Evolutionary conservation across 768 basidiomycete species (phyloP).

Genomic region (Hericium erinaceus): DNA sequence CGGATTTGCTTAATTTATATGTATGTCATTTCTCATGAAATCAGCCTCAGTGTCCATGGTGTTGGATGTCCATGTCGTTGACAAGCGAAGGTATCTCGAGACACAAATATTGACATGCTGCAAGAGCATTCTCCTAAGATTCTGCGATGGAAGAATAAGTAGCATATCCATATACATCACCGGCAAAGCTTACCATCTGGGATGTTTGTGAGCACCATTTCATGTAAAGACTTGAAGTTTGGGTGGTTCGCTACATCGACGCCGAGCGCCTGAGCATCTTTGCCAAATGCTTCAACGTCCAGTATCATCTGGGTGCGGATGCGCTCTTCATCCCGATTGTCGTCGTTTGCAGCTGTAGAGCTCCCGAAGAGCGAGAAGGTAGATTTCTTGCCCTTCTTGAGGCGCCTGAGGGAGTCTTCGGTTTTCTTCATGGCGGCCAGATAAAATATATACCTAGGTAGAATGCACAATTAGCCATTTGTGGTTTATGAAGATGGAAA

Average conservation of each 20-base stretch:
- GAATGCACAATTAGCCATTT: not conserved
- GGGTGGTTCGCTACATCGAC: slow-evolving; percentile 47
- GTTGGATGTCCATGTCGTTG: not conserved
- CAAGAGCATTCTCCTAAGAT: too few relatives aligned
- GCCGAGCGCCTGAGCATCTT: slow-evolving; percentile 63
- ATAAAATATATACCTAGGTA: slow-evolving; percentile 64
- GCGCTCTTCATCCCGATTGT: slow-evolving; percentile 80
- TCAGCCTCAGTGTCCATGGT: too few relatives aligned
- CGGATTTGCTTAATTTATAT: not conserved
- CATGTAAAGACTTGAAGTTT: slow-evolving; percentile 45
- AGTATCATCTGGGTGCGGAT: slow-evolving; percentile 78
- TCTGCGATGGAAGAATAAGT: too few relatives aligned
- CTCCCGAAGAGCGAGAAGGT: slow-evolving; percentile 75
- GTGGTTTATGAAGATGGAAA: slow-evolving; percentile 2
- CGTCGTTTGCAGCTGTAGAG: slow-evolving; percentile 45
- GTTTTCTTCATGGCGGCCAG: slow-evolving; percentile 84
- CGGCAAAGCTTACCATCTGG: slow-evolving; percentile 21
- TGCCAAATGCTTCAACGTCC: slow-evolving; percentile 79
- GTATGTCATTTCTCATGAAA: not conserved
- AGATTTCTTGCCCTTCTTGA: slow-evolving; percentile 80
- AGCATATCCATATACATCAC: not conserved
- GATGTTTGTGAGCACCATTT: slow-evolving; percentile 44
- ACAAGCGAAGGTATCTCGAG: not conserved
- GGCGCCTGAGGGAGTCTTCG: slow-evolving; percentile 76
- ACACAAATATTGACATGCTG: not conserved